Conservation (phyloP, 768 basidiomycete species). For the Auricularia sp. region DNA sequence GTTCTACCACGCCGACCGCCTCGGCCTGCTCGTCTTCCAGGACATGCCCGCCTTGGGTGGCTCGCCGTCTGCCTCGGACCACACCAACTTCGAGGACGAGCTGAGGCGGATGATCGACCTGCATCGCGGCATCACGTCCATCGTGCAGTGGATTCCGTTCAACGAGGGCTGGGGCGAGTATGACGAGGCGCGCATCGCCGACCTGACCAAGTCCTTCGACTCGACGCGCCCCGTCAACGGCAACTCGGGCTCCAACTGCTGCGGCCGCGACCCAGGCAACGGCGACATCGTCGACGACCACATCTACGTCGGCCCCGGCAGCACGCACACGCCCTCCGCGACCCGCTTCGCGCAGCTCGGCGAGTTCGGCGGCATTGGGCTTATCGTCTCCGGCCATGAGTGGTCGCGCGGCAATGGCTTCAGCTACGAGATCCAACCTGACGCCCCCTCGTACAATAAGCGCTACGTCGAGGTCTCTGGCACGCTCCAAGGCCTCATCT, state of each 20-base stretch:
- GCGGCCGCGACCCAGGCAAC: background rate
- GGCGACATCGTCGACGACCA: constrained; percentile 1
- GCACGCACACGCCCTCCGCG: background rate
- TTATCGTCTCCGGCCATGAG: background rate
- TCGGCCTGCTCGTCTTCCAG: background rate
- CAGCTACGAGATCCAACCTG: background rate
- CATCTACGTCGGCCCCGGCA: background rate
- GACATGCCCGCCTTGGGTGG: background rate
- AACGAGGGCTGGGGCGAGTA: background rate
- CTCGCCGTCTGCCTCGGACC: background rate
- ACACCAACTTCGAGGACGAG: background rate
- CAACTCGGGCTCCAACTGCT: too few relatives aligned
- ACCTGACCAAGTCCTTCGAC: constrained; percentile 1
- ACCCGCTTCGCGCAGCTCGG: background rate
- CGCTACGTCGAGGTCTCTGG: background rate
- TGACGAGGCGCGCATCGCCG: background rate
- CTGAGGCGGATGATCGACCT: background rate
- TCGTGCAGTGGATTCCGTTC: background rate
- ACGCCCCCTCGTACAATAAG: background rate
- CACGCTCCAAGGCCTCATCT: background rate
- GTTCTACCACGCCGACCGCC: background rate
- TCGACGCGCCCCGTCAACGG: background rate
- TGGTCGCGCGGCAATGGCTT: background rate
- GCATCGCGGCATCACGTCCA: background rate
- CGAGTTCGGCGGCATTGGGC: background rate